Conservation (phyloP, 306 rosid species). For the Canavalia gladiata region DNA sequence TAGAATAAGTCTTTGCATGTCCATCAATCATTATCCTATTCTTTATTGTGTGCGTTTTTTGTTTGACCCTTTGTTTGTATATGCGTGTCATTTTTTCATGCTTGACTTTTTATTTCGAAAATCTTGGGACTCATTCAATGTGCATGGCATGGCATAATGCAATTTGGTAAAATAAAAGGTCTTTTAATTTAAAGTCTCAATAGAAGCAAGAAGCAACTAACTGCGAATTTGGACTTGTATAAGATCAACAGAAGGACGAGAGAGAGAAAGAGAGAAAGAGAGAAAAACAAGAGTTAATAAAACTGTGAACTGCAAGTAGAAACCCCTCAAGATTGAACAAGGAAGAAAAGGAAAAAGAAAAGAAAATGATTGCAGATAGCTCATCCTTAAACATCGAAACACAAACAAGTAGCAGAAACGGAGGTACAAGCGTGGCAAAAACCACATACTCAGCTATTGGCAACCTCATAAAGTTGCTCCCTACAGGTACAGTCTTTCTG, state of each 20-base stretch:
- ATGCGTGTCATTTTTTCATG: not conserved
- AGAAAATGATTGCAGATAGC: conserved; percentile 47
- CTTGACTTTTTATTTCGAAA: not conserved
- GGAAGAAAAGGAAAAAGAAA: not conserved
- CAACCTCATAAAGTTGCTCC: conserved; percentile 75
- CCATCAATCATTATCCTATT: no score
- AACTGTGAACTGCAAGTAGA: no score
- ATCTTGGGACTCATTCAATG: not conserved
- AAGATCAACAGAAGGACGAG: not conserved
- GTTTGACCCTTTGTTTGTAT: not conserved
- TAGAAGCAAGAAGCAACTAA: not conserved
- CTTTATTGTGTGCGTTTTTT: not conserved
- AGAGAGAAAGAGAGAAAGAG: no score
- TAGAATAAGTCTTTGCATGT: no score
- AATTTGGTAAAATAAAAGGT: not conserved
- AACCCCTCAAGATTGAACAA: not conserved
- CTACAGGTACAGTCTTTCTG: conserved; percentile 82
- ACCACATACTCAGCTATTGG: conserved; percentile 59
- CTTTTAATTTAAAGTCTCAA: not conserved
- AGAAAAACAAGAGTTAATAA: no score
- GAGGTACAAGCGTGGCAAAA: not conserved
- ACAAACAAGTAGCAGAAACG: not conserved
- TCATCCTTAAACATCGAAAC: conserved; percentile 23
- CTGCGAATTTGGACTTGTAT: not conserved
- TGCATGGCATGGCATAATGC: not conserved